phyloP scores from a whole-genome alignment of 2,329 filamentous ascomycete genomes.

The Stachybotrys chartarum region DNA sequence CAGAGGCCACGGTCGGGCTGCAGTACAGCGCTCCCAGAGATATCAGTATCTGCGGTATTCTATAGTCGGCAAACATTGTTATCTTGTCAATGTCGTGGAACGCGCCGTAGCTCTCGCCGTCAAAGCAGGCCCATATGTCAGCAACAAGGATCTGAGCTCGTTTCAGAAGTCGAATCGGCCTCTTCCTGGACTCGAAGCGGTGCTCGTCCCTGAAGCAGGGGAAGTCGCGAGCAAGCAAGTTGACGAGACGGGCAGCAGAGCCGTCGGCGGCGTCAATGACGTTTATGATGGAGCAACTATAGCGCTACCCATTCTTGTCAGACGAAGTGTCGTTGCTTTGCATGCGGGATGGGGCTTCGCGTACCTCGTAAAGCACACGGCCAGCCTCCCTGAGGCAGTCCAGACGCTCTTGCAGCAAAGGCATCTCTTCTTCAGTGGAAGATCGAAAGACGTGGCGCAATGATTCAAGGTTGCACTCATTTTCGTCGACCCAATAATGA shows the following conservation, averaged over 20 bases:
- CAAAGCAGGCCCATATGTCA: constrained; percentile 93
- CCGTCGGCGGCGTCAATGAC: constrained; percentile 67
- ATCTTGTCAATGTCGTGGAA: constrained; percentile 92
- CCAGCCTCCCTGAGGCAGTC: constrained; percentile 78
- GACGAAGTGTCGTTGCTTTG: not conserved
- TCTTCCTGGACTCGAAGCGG: constrained; percentile 61
- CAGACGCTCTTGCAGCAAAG: constrained; percentile 71
- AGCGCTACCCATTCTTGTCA: constrained; percentile 47
- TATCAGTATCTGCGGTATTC: constrained; percentile 88
- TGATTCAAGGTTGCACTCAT: constrained; percentile 67
- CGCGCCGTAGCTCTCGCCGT: constrained; percentile 68
- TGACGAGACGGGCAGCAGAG: constrained; percentile 80
- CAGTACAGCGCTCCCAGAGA: constrained; percentile 77
- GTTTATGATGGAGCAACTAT: constrained; percentile 64
- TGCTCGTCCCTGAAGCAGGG: constrained; percentile 79
- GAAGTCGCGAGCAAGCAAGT: constrained; percentile 76
- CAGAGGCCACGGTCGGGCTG: constrained; percentile 68
- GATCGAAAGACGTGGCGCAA: constrained; percentile 78
- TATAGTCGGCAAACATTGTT: constrained; percentile 98
- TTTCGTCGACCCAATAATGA: constrained; percentile 74
- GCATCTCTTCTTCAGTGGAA: constrained; percentile 78
- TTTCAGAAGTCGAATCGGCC: constrained; percentile 76
- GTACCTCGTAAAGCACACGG: constrained; percentile 68
- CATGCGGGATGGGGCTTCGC: constrained; percentile 7
- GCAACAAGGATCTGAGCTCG: constrained; percentile 94